phyloP scores from a whole-genome alignment of 1,284 basidiomycete genomes.

The Apiotrichum veenhuisii region DNA sequence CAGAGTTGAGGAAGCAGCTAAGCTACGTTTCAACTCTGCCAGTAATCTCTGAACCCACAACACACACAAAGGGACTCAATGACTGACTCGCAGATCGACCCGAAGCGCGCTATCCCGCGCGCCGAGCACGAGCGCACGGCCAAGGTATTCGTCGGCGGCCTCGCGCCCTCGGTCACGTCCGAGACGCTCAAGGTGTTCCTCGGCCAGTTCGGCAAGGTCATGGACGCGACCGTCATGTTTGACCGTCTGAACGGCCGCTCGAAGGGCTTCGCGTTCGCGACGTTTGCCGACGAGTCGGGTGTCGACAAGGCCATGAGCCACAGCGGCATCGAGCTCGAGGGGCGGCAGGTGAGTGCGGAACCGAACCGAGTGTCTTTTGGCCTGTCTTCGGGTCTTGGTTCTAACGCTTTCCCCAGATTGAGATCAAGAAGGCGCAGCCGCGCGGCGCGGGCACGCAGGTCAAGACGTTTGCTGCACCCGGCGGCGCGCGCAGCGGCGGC shows the following conservation, averaged over 20 bases:
- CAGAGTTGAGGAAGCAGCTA: too few species aligned
- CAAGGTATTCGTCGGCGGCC: slow-evolving; percentile 92
- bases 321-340: slow-evolving; percentile 81
- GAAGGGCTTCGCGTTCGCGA: slow-evolving; percentile 98
- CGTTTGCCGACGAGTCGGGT: slow-evolving; percentile 78
- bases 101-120: slow-evolving; percentile 95
- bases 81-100: slow-evolving; percentile 80
- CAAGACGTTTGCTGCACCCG: slow-evolving; percentile 40
- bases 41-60: too few species aligned
- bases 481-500: slow-evolving; percentile 20
- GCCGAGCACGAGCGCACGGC: slow-evolving; percentile 88
- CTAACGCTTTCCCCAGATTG: slow-evolving; percentile 62
- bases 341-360: slow-evolving; percentile 66
- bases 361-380: neutral
- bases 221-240: slow-evolving; percentile 97
- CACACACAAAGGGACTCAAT: too few species aligned
- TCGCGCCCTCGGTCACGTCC: slow-evolving; percentile 85
- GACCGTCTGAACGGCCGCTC: slow-evolving; percentile 92
- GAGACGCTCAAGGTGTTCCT: slow-evolving; percentile 92
- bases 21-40: too few species aligned
- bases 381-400: too few species aligned
- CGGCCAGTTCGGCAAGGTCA: slow-evolving; percentile 80
- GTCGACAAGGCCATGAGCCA: slow-evolving; percentile 80
- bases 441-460: slow-evolving; percentile 52
- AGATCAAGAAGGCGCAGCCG: slow-evolving; percentile 89